Conservation (phyloP, 1,284 basidiomycete genomes). For the Malassezia japonica region DNA sequence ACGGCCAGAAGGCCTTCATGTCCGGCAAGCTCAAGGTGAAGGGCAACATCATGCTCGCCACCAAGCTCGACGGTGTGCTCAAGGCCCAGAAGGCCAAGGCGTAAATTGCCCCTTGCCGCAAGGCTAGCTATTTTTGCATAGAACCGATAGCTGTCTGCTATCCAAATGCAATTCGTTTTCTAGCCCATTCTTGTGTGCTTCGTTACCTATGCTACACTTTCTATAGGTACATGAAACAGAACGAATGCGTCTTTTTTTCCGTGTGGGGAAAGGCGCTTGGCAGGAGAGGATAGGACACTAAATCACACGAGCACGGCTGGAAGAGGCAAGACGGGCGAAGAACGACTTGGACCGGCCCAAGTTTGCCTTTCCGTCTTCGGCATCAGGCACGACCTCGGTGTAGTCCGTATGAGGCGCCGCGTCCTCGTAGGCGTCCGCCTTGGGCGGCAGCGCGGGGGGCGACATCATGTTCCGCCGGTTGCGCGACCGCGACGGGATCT, state of each 20-base stretch:
- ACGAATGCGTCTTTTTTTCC: too few relatives aligned
- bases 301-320: background rate
- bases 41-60: constrained; percentile 45
- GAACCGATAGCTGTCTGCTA: too few relatives aligned
- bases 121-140: too few relatives aligned
- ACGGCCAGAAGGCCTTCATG: constrained; percentile 49
- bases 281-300: too few relatives aligned
- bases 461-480: background rate
- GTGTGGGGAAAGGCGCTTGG: too few relatives aligned
- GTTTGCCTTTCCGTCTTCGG: background rate
- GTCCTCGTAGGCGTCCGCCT: background rate
- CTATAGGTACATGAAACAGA: too few relatives aligned
- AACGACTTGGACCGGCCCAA: constrained; percentile 2
- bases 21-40: constrained; percentile 25
- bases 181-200: too few relatives aligned
- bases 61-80: constrained; percentile 36
- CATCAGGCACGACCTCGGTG: background rate
- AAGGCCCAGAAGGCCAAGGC: constrained; percentile 31
- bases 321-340: background rate
- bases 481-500: background rate
- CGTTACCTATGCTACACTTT: too few relatives aligned
- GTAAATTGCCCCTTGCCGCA: constrained; percentile 16
- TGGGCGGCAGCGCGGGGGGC: background rate
- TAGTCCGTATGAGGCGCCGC: background rate
- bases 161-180: too few relatives aligned